phyloP scores from a whole-genome alignment of 1,284 basidiomycete species.

The Austroboletus novae-zelandiae region DNA sequence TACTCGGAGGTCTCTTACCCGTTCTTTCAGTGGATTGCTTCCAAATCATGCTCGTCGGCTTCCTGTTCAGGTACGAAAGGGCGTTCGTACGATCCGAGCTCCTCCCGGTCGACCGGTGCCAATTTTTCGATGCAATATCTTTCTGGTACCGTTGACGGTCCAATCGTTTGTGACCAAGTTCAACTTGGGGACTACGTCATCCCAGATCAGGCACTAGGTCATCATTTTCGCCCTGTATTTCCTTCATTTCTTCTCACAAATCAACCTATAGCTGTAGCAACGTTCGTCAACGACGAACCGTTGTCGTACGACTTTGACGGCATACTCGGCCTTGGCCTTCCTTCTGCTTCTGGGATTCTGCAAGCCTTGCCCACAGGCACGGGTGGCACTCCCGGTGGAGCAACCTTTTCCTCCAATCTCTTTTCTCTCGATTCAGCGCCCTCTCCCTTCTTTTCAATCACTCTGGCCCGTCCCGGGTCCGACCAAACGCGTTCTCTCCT shows the following conservation, averaged over 20 bases:
- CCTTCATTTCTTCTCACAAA: conserved; percentile 3
- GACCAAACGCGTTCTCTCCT: conserved; percentile 52
- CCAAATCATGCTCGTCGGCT: conserved; percentile 49
- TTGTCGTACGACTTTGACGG: conserved; percentile 55
- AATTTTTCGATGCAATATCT: conserved; percentile 56
- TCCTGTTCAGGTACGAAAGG: conserved; percentile 44
- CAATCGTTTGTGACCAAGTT: conserved; percentile 65
- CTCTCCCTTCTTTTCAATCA: conserved; percentile 63
- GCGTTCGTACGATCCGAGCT: conserved; percentile 51
- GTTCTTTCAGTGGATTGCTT: conserved; percentile 57
- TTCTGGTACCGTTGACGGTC: conserved; percentile 53
- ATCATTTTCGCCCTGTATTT: conserved; percentile 13
- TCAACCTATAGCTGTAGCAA: conserved; percentile 49
- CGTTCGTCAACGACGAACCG: conserved; percentile 50
- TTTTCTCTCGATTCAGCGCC: conserved; percentile 59
- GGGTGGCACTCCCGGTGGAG: conserved; percentile 55
- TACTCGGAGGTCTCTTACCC: background rate
- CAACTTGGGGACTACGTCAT: conserved; percentile 57
- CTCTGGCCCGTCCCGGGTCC: conserved; percentile 64
- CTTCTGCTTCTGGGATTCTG: conserved; percentile 61
- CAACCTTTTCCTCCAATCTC: conserved; percentile 60
- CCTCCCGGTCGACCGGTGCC: conserved; percentile 39
- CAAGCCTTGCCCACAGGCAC: conserved; percentile 44
- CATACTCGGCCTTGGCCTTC: conserved; percentile 71
- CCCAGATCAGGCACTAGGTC: conserved; percentile 60